Evolutionary conservation across 768 basidiomycete species (phyloP), one percentile per base, ranked within the genome.

Genomic region (Tephrocybe sp.): DNA sequence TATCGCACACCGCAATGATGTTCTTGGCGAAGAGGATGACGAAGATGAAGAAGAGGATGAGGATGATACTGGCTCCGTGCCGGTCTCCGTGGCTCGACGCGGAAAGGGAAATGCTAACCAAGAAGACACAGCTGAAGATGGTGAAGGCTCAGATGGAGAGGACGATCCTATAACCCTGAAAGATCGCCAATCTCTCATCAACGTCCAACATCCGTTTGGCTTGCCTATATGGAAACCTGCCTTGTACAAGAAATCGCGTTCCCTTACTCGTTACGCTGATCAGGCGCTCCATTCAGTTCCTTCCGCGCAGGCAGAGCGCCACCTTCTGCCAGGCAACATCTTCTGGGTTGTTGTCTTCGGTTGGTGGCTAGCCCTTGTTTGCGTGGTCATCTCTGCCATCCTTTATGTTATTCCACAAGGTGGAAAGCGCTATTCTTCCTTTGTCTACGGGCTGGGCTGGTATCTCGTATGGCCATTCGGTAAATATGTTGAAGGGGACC

Each of bases 221-320:
- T 78, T 99, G 53, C 96, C 93, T 33, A 98, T 99, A 65, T 99
- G 97, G 97, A 99, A 99, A 68, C 97, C 97, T 18, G 97, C 97
- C 0, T 70, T 99, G 51, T 99, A 99, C 84, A 94, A 95, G 71
- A 99, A 99, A 67, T 89, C 90, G 26, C 87, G 97, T 26, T 92
- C 95, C 2, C 91, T 99, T 61, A 98, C 95, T 43, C 91, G 96
- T 45, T 84, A 93, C 71, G 97, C 97, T 32, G 97, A 99, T 68
- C 85, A 90, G 52, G 97, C 90, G 0, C 81, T 99, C 3, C 97
- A 99, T 65, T 82, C 89, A 11, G 79, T 91, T 25, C 97, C 97
- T 1, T 96, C 93, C 17, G 89, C 93, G 2, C 90, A 93, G 55
- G 93, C 91, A 2, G 93, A 96, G 62, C 85, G 93, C 24, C 96